Evolutionary conservation across 2,329 filamentous ascomycete genomes (phyloP).

Genomic region (Stachybotrys chartarum): DNA sequence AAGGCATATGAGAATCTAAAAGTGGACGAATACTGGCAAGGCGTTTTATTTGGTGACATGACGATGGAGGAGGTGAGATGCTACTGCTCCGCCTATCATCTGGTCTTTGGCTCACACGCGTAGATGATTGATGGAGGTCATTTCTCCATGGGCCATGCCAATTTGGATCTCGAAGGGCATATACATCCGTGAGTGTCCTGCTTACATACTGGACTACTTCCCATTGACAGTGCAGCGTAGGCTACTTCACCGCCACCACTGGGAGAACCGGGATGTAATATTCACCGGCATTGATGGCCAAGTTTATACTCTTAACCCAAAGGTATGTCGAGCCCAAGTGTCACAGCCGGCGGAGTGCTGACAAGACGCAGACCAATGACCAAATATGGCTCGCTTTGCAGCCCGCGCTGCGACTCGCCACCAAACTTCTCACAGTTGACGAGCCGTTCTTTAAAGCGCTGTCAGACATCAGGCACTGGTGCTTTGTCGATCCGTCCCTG

Average conservation of each 20-base stretch:
- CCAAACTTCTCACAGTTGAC: slow-evolving; percentile 11
- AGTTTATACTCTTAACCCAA: slow-evolving; percentile 14
- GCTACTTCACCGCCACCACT: neutral
- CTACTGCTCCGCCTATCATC: neutral
- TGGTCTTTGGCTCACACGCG: neutral
- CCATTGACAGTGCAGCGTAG: neutral
- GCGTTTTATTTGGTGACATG: slow-evolving; percentile 16
- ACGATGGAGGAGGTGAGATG: slow-evolving; percentile 21
- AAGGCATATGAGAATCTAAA: slow-evolving; percentile 13
- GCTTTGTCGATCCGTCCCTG: slow-evolving; percentile 3
- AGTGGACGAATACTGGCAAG: slow-evolving; percentile 23
- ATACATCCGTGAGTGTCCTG: slow-evolving; percentile 13
- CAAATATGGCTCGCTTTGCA: slow-evolving; percentile 19
- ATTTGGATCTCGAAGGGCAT: slow-evolving; percentile 5
- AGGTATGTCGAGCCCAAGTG: slow-evolving; percentile 7
- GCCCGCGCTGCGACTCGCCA: slow-evolving; percentile 18
- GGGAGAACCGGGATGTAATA: neutral
- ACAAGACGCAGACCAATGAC: slow-evolving; percentile 11
- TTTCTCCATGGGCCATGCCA: slow-evolving; percentile 10
- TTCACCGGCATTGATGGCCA: slow-evolving; percentile 13
- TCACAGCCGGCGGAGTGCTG: neutral
- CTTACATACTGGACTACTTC: neutral
- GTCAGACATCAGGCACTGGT: slow-evolving; percentile 16
- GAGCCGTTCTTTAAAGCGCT: slow-evolving; percentile 13
- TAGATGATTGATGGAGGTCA: slow-evolving; percentile 16